Conservation (phyloP, 768 basidiomycete genomes). For the Tephrocybe rancida region DNA sequence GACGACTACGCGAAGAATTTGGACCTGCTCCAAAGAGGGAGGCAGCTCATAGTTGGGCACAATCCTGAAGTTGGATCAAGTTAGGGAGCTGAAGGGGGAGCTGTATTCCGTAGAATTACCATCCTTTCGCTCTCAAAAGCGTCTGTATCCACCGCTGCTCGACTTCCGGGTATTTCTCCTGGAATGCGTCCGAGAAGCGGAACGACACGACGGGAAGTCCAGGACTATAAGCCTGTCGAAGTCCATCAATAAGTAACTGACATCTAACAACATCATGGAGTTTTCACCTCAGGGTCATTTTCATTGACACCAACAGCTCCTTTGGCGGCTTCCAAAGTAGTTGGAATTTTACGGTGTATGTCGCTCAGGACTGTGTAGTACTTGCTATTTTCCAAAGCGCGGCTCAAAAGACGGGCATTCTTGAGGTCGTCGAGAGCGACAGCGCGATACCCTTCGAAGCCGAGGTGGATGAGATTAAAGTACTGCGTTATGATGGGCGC, state of each 20-base stretch:
- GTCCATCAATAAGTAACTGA: conserved; percentile 15
- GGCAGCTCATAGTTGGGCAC: conserved; percentile 56
- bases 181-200: conserved; percentile 60
- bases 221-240: conserved; percentile 46
- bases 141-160: conserved; percentile 65
- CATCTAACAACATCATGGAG: neutral
- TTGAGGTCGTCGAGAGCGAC: conserved; percentile 52
- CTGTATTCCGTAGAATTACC: conserved; percentile 43
- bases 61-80: conserved; percentile 30
- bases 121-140: conserved; percentile 51
- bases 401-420: conserved; percentile 65
- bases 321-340: conserved; percentile 32
- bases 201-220: conserved; percentile 72
- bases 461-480: conserved; percentile 65
- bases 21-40: conserved; percentile 51
- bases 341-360: conserved; percentile 43
- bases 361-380: conserved; percentile 58
- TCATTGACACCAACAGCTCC: conserved; percentile 45
- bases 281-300: conserved; percentile 56
- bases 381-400: conserved; percentile 58
- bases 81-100: conserved; percentile 13
- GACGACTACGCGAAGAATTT: conserved; percentile 68
- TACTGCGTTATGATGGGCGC: conserved; percentile 66
- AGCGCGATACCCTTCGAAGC: conserved; percentile 55
- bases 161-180: conserved; percentile 53